phyloP scores from a whole-genome alignment of 2,329 filamentous ascomycete species.

The Ilyonectria destructans region DNA sequence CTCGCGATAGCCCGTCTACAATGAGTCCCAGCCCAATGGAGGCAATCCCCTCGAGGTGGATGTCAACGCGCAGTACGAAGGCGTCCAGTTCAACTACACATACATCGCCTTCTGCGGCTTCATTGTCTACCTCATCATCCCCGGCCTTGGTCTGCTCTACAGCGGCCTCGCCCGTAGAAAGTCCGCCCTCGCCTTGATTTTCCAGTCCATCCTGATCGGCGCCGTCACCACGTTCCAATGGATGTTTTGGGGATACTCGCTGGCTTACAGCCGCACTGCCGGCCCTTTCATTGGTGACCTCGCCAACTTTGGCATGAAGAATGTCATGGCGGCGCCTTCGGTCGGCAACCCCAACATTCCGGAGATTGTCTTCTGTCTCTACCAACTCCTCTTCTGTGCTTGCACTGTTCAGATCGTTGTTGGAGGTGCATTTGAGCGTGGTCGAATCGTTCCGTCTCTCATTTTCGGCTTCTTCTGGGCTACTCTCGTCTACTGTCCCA shows the following conservation, averaged over 20 bases:
- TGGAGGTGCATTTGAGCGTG: constrained; percentile 57
- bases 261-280: constrained; percentile 55
- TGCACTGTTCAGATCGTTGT: constrained; percentile 57
- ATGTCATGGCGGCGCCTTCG: constrained; percentile 53
- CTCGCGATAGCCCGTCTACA: constrained; percentile 23
- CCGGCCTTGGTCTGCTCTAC: constrained; percentile 53
- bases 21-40: constrained; percentile 33
- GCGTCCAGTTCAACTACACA: constrained; percentile 35
- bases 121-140: constrained; percentile 37
- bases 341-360: constrained; percentile 54
- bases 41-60: constrained; percentile 34
- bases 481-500: constrained; percentile 73
- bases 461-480: constrained; percentile 76
- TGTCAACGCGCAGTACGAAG: constrained; percentile 33
- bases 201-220: constrained; percentile 63
- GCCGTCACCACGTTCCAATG: constrained; percentile 62
- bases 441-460: constrained; percentile 63
- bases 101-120: constrained; percentile 37
- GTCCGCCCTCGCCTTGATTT: constrained; percentile 60
- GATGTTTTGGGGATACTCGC: constrained; percentile 64
- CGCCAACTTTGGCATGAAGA: constrained; percentile 52
- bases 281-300: constrained; percentile 55
- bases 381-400: constrained; percentile 42
- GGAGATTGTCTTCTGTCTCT: constrained; percentile 54
- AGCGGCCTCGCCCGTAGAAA: constrained; percentile 57